Evolutionary conservation across 1,284 basidiomycete genomes (phyloP), one percentile per base, ranked within the genome.

Genomic region (Tilletia setariae): DNA sequence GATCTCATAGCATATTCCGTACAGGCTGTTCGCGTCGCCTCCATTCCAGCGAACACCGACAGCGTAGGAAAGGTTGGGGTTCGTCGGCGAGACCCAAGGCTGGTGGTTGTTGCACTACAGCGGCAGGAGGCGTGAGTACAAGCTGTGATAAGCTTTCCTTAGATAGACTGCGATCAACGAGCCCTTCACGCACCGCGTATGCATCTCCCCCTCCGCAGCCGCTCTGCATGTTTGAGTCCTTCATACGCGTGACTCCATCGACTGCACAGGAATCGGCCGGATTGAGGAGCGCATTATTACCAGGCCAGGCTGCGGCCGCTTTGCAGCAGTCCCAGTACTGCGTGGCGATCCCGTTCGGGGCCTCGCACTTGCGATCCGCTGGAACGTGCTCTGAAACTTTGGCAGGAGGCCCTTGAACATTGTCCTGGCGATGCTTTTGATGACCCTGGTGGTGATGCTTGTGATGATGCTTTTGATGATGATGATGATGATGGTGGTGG

Each of bases 301-400:
- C 25, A 21, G 9, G 21, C 53, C 53, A 59, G 53, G 53, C 53
- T 13, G 53, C 53, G 8, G 53, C 25, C 7, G 53, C 23, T 30
- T 59, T 59, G 53, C 53, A 59, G 25, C 53, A 59, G 25, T 59
- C 53, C 53, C 53, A n/a, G n/a, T n/a, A n/a, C n/a, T n/a, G n/a
- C n/a, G n/a, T n/a, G n/a, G n/a, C n/a, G n/a, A n/a, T n/a, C n/a
- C n/a, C n/a, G n/a, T n/a, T n/a, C n/a, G n/a, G n/a, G n/a, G n/a
- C n/a, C n/a, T n/a, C n/a, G n/a, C n/a, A n/a, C n/a, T n/a, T n/a
- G n/a, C n/a, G n/a, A n/a, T n/a, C n/a, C n/a, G n/a, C n/a, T n/a
- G n/a, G n/a, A n/a, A n/a, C n/a, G n/a, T n/a, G n/a, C n/a, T n/a
- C n/a, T n/a, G n/a, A n/a, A n/a, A n/a, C n/a, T n/a, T n/a, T n/a